Evolutionary conservation across 495 filamentous ascomycete genomes (phyloP), one percentile per base, ranked within the genome.

Genomic region (Trichoderma asperelloides): DNA sequence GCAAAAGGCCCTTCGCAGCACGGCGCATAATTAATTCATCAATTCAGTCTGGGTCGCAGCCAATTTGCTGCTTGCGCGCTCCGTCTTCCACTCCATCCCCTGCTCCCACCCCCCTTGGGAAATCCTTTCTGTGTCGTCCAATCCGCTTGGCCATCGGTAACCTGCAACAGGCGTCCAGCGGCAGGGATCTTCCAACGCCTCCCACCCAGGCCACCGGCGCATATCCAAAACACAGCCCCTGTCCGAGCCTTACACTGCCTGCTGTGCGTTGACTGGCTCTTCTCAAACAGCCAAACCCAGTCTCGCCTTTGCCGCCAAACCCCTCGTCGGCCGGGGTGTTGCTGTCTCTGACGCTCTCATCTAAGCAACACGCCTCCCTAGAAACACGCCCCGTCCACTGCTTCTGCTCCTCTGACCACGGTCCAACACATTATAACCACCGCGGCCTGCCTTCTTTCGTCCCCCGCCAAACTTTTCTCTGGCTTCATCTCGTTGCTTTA

Each of bases 161-260:
- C 55, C 55, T 60, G 27, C 25, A 60, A 60, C 18, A 2, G 55
- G 55, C 55, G 55, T 60, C 27, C 25, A 60, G 55, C 55, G 55
- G 55, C 55, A 60, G 55, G 55, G 55, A 60, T 60, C 43, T 21
- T 51, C 55, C 55, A 60, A 30, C 55, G 55, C 55, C 55, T 23
- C 49, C 55, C 23, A 60, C n/a, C 55, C 55, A 60, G 55, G 55
- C 55, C 55, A 60, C 55, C 55, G 55, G 55, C 55, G 55, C 55
- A 60, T 60, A 60, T 60, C 55, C 55, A 60, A 60, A 60, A 60
- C 55, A 60, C 55, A 60, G 55, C 55, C 55, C 55, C 55, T 60
- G 55, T 25, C 55, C 55, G 55, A 60, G 55, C 55, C 55, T 60
- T 60, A 60, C 55, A 30, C 55, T 60, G 55, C 55, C 47, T 60